These are phyloP conservation scores for Sporisorium exsertum DNA, from an alignment of 1,284 basidiomycete genomes.

Conservation along the genomic window DNA sequence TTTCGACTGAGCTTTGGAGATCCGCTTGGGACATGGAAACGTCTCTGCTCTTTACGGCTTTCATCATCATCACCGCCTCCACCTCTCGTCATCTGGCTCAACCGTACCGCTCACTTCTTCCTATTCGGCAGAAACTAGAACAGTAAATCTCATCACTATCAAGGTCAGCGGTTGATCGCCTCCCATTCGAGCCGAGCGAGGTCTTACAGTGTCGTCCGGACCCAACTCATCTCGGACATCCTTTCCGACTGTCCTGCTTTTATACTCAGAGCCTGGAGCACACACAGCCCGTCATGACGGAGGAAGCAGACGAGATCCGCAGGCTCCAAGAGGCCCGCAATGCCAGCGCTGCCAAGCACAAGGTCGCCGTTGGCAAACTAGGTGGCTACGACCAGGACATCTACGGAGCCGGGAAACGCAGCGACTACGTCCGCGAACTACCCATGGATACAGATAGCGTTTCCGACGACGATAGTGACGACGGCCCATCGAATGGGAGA, in stretches of 20 bases:
- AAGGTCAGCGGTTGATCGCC: not conserved
- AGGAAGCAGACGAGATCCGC: conserved; percentile 53
- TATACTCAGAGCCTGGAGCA: not conserved
- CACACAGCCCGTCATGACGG: conserved; percentile 34
- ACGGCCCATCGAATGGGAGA: conserved; percentile 15
- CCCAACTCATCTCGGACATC: not conserved
- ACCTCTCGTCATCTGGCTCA: not conserved
- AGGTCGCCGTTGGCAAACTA: conserved; percentile 47
- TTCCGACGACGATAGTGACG: conserved; percentile 55
- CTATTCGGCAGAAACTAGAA: not conserved
- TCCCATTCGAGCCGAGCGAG: not conserved
- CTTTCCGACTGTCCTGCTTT: not conserved
- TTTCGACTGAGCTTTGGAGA: conserved; percentile 1
- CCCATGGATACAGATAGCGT: conserved; percentile 36
- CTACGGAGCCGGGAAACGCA: conserved; percentile 47
- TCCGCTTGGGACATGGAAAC: not conserved
- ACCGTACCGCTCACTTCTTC: not conserved
- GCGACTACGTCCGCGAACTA: conserved; percentile 58
- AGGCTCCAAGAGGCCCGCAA: conserved; percentile 52
- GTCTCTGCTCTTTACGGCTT: not conserved
- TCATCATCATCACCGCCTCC: not conserved
- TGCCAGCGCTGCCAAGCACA: conserved; percentile 36
- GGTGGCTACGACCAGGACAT: conserved; percentile 57
- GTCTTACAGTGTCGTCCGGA: not conserved
- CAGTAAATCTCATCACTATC: not conserved